Evolutionary conservation across 768 basidiomycete genomes (phyloP).

Genomic region (button mushroom (Agaricus bisporus)): DNA sequence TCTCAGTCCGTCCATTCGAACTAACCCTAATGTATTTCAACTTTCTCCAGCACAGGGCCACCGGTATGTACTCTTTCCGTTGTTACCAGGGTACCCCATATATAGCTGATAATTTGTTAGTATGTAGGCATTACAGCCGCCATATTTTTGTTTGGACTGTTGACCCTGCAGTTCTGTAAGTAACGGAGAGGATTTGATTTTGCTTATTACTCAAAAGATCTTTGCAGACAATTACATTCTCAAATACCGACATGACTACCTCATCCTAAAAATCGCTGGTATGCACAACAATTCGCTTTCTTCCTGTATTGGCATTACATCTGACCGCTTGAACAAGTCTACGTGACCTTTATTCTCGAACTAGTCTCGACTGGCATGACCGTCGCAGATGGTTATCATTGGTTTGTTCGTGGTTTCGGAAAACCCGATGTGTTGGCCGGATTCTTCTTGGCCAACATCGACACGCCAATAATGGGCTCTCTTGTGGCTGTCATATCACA

Average conservation of each 20-base stretch:
- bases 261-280: neutral
- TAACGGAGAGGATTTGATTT: neutral
- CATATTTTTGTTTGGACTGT: conserved; percentile 1
- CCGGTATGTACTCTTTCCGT: neutral
- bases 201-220: neutral
- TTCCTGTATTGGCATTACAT: neutral
- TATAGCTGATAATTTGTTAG: neutral
- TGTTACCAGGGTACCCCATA: too few species aligned
- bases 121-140: neutral
- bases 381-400: conserved; percentile 7
- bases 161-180: neutral
- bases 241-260: conserved; percentile 1
- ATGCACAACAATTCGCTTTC: neutral
- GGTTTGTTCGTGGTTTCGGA: conserved; percentile 9
- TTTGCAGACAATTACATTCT: conserved; percentile 1
- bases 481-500: neutral
- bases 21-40: too few species aligned
- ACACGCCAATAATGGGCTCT: conserved; percentile 1
- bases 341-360: conserved; percentile 3
- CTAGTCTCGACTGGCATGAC: conserved; percentile 2
- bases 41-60: neutral
- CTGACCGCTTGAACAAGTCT: neutral
- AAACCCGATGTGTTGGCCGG: neutral
- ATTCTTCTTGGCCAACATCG: conserved; percentile 5
- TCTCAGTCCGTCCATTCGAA: too few species aligned